A percentile compares a stretch with the other conserved stretches of the same genome.
Evolutionary conservation across 345 rosid genomes (phyloP).

Genomic region (Dimocarpus longan): DNA sequence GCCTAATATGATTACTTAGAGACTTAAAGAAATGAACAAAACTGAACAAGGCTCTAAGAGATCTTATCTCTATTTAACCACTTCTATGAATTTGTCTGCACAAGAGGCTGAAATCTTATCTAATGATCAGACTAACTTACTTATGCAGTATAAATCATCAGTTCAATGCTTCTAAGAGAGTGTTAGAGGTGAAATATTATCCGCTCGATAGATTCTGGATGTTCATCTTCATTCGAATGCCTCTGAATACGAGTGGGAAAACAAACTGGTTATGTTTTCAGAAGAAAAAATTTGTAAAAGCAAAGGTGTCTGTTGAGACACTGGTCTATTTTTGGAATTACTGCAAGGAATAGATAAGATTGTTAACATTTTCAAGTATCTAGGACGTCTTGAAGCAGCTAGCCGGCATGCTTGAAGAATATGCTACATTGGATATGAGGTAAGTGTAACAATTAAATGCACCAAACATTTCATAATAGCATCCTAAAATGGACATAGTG

Average conservation of each 20-base stretch:
- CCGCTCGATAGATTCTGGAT: conserved; percentile 43
- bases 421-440: no score
- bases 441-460: no score
- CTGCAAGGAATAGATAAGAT: conserved; percentile 51
- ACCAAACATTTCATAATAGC: no score
- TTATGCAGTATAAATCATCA: conserved; percentile 27
- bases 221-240: conserved; percentile 22
- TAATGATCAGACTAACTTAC: conserved; percentile 11
- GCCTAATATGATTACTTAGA: no score
- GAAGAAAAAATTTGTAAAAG: conserved; percentile 11
- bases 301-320: conserved; percentile 33
- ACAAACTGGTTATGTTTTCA: conserved; percentile 18
- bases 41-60: no score
- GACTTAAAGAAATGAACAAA: no score
- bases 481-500: no score
- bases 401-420: no score
- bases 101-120: conserved; percentile 24
- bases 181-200: conserved; percentile 40
- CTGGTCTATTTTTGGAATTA: conserved; percentile 49
- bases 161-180: conserved; percentile 32
- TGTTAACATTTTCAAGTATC: conserved; percentile 28
- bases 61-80: no score
- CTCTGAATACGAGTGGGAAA: conserved; percentile 34
- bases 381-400: not conserved
- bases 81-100: conserved; percentile 26